A percentile compares a stretch with the other conserved stretches of the same genome.
These are phyloP conservation scores for Salvia hispanica DNA, from an alignment of 257 asterid genomes.

Conservation along the genomic window DNA sequence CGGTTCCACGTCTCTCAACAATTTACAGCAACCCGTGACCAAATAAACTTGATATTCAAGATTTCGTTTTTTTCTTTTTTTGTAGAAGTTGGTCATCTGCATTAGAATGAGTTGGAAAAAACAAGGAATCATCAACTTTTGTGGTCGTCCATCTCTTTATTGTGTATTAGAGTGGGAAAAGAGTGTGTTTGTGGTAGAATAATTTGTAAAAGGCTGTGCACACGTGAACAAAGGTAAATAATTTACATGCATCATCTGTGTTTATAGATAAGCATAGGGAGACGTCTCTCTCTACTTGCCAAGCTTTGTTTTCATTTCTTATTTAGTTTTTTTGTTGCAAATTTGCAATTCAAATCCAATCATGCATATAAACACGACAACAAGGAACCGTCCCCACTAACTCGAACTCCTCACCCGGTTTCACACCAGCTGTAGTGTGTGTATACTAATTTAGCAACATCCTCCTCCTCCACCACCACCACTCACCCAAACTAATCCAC, in stretches of 20 bases:
- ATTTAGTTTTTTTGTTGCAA: constrained; percentile 25
- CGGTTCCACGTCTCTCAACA: constrained; percentile 39
- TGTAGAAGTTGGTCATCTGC: too few species aligned
- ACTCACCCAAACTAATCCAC: too few species aligned
- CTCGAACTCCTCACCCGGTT: not conserved
- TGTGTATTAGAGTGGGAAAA: not conserved
- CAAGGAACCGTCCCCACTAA: constrained; percentile 36
- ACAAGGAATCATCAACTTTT: not conserved
- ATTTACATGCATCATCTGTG: constrained; percentile 4
- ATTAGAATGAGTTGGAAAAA: not conserved
- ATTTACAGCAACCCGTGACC: constrained; percentile 46
- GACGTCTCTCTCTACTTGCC: constrained; percentile 22
- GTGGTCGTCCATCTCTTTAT: too few species aligned
- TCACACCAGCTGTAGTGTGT: constrained; percentile 35
- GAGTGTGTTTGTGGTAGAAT: constrained; percentile 18
- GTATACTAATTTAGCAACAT: constrained; percentile 26
- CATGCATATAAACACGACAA: constrained; percentile 45
- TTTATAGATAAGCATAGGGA: constrained; percentile 5
- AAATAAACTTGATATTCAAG: constrained; percentile 32
- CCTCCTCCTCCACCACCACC: too few species aligned
- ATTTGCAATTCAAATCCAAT: constrained; percentile 43
- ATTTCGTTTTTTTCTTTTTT: constrained; percentile 20
- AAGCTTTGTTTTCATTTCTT: constrained; percentile 15
- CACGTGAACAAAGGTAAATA: constrained; percentile 46
- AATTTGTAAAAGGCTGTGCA: constrained; percentile 42